A percentile compares a stretch with the other conserved stretches of the same genome.
Conservation (phyloP, 345 rosid genomes). For the Xanthoceras sorbifolium region DNA sequence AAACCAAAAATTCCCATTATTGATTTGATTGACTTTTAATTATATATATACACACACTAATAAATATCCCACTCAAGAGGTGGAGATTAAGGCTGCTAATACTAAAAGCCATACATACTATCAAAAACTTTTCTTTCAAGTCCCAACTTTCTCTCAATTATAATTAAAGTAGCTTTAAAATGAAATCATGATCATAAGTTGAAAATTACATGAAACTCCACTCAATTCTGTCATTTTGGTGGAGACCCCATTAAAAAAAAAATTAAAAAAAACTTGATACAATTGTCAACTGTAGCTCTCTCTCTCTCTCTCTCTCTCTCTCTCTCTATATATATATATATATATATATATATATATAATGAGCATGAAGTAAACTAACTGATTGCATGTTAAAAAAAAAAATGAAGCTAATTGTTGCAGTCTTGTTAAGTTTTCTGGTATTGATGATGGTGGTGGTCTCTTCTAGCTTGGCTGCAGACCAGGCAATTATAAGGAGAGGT, state of each 20-base stretch:
- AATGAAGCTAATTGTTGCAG: constrained; percentile 32
- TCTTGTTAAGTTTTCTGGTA: constrained; percentile 16
- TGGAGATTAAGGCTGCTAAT: constrained; percentile 25
- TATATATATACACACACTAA: neutral
- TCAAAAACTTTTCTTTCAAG: neutral
- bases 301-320: constrained; percentile 1
- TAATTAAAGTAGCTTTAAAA: constrained; percentile 11
- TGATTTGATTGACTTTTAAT: constrained; percentile 2
- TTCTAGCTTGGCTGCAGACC: constrained; percentile 18
- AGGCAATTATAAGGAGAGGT: constrained; percentile 20
- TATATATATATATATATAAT: neutral
- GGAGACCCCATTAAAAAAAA: constrained; percentile 17
- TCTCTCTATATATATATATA: neutral
- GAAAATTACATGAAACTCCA: constrained; percentile 17
- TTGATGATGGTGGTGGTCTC: constrained; percentile 35
- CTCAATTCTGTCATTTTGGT: constrained; percentile 24
- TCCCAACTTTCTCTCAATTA: too few species aligned
- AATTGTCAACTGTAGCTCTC: neutral
- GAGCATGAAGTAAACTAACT: neutral
- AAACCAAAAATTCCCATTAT: constrained; percentile 22
- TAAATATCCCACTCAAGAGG: constrained; percentile 23
- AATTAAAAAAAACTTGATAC: neutral
- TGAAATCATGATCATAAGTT: neutral
- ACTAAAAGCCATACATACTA: constrained; percentile 15
- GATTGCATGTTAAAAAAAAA: neutral